Conservation (phyloP, 2,329 filamentous ascomycete genomes). For the Talaromyces sp. region DNA sequence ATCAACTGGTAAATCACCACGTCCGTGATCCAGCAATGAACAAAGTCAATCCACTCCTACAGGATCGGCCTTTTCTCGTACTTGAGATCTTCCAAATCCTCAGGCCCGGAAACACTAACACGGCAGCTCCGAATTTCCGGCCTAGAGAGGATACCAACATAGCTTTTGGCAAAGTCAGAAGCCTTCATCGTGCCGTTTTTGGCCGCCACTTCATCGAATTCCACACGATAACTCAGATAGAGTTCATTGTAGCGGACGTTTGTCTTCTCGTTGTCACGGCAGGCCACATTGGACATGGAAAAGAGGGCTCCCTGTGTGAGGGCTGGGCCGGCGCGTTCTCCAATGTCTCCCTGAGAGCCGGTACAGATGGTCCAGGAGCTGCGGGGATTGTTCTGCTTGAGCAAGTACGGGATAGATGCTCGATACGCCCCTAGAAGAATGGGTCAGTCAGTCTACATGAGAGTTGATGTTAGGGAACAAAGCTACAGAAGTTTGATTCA, state of each 20-base stretch:
- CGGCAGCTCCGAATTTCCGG: conserved; percentile 1
- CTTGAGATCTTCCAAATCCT: background rate
- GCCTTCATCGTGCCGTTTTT: conserved; percentile 3
- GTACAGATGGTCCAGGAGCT: conserved; percentile 7
- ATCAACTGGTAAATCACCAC: no score
- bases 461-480: background rate
- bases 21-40: no score
- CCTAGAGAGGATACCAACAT: background rate
- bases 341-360: conserved; percentile 6
- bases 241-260: conserved; percentile 8
- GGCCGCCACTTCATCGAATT: conserved; percentile 1
- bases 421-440: conserved; percentile 6
- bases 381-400: background rate
- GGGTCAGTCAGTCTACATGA: background rate
- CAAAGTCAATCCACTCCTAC: background rate
- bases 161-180: conserved; percentile 4
- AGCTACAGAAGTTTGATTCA: conserved; percentile 6
- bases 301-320: conserved; percentile 2
- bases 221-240: conserved; percentile 1
- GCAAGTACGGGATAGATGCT: conserved; percentile 3
- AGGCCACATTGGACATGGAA: conserved; percentile 6
- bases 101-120: background rate
- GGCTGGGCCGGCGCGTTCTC: conserved; percentile 2
- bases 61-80: background rate
- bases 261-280: conserved; percentile 6